phyloP scores from a whole-genome alignment of 78 protist genomes.

The Chrysochromulina tobinii region DNA sequence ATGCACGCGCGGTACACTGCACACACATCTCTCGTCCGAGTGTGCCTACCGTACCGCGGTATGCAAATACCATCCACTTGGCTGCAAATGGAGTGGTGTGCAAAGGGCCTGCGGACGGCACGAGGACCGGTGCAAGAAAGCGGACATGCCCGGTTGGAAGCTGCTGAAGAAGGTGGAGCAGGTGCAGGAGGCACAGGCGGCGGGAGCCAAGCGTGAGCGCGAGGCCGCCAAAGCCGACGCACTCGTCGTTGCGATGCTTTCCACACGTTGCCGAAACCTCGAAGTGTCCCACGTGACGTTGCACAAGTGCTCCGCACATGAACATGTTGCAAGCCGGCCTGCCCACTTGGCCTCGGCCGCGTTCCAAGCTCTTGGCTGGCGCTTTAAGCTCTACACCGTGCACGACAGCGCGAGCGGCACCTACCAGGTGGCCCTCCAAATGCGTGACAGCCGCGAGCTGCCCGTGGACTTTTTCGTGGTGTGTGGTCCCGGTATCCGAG shows the following conservation, averaged over 20 bases:
- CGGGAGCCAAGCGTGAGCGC: neutral
- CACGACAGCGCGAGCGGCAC: neutral
- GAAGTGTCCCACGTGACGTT: neutral
- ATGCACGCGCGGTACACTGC: neutral
- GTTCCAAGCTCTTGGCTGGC: neutral
- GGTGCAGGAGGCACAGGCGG: neutral
- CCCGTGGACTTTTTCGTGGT: neutral
- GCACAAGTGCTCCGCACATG: neutral
- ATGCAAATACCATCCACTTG: neutral
- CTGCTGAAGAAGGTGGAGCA: neutral
- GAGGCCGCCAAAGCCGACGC: neutral
- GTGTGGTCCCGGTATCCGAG: neutral
- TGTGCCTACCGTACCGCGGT: neutral
- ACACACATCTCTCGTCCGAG: neutral
- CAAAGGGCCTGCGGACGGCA: neutral
- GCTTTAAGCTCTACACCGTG: neutral
- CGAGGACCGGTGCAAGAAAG: neutral
- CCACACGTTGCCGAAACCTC: neutral
- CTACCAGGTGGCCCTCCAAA: neutral
- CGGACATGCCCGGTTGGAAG: constrained; percentile 3
- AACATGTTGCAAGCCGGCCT: neutral
- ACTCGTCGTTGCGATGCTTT: neutral
- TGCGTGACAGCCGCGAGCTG: constrained; percentile 11
- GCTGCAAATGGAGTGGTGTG: constrained; percentile 1
- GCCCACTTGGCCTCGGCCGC: neutral